These are phyloP conservation scores for Yamadazyma conglobata DNA, from an alignment of 1,139 yeast species.

Conservation along the genomic window DNA sequence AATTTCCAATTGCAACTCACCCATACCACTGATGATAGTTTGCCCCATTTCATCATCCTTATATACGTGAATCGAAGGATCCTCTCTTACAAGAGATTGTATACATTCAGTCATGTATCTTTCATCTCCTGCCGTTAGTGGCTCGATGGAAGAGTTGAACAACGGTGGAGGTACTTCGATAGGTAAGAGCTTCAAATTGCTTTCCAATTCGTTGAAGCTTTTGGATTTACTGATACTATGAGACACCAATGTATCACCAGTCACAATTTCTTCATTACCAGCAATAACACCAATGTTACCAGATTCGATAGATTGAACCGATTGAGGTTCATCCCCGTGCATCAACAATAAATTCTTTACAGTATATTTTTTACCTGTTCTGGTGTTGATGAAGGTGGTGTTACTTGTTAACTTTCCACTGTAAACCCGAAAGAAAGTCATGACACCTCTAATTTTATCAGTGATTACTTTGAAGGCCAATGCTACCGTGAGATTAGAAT, in stretches of 20 bases:
- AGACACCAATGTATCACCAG: conserved; percentile 86
- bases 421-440: conserved; percentile 86
- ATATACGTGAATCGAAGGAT: conserved; percentile 28
- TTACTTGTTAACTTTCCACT: conserved; percentile 70
- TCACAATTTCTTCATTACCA: conserved; percentile 66
- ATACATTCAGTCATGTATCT: conserved; percentile 68
- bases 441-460: conserved; percentile 77
- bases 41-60: conserved; percentile 86
- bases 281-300: conserved; percentile 92
- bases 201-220: conserved; percentile 49
- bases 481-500: conserved; percentile 65
- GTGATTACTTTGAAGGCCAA: conserved; percentile 89
- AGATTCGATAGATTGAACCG: conserved; percentile 55
- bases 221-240: conserved; percentile 41
- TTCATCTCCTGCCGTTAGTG: conserved; percentile 77
- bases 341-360: conserved; percentile 69
- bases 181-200: conserved; percentile 60
- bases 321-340: conserved; percentile 86
- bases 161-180: conserved; percentile 90
- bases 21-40: conserved; percentile 89
- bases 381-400: conserved; percentile 60
- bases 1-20: conserved; percentile 89
- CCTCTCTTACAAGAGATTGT: conserved; percentile 68
- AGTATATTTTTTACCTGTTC: conserved; percentile 64
- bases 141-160: conserved; percentile 82